These are phyloP conservation scores for Sporothrix inflata DNA, from an alignment of 2,329 filamentous ascomycete genomes.

Conservation along the genomic window DNA sequence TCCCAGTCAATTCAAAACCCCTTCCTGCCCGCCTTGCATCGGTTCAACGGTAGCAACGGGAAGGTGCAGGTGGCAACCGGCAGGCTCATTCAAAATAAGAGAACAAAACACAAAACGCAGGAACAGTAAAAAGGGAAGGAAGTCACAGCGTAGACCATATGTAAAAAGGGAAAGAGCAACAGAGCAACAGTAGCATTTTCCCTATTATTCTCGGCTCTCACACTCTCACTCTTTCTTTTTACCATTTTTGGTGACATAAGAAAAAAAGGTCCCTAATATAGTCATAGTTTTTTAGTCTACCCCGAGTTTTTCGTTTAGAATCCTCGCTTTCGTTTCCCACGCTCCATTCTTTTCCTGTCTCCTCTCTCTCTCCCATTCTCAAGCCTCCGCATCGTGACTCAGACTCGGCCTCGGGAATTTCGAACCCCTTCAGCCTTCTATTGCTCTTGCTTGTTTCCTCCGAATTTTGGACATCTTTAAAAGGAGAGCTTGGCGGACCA, in stretches of 20 bases:
- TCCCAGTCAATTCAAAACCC: neutral
- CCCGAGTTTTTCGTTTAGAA: slow-evolving; percentile 12
- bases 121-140: neutral
- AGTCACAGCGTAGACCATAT: neutral
- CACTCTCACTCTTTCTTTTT: neutral
- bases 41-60: slow-evolving; percentile 22
- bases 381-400: slow-evolving; percentile 24
- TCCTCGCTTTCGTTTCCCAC: slow-evolving; percentile 12
- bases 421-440: slow-evolving; percentile 6
- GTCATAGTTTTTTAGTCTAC: slow-evolving; percentile 23
- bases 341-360: neutral
- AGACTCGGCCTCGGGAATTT: slow-evolving; percentile 21
- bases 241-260: neutral
- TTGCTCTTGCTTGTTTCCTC: neutral
- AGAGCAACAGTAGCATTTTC: neutral
- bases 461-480: neutral
- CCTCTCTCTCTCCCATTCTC: neutral
- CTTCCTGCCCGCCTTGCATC: slow-evolving; percentile 22
- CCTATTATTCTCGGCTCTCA: neutral
- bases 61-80: neutral
- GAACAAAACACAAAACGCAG: neutral
- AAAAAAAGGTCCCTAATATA: slow-evolving; percentile 4
- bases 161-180: neutral
- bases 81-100: neutral
- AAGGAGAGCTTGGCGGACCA: neutral